Evolutionary conservation across 768 basidiomycete genomes (phyloP).

Genomic region (Auricularia sp.): DNA sequence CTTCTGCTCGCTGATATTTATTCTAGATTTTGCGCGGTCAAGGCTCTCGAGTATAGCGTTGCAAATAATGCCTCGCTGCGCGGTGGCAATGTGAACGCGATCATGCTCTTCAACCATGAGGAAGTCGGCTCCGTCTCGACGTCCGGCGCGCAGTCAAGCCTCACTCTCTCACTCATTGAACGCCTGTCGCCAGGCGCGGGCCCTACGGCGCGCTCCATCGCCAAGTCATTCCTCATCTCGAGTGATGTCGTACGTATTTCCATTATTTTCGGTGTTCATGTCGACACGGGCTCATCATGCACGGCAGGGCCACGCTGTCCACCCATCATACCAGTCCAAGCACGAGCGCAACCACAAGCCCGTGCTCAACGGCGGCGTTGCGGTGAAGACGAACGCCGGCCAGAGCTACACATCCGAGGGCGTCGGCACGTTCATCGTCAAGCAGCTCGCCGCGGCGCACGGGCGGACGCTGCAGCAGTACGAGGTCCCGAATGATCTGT

Average conservation of each 20-base stretch:
- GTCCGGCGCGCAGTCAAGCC: conserved; percentile 77
- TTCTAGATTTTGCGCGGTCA: conserved; percentile 63
- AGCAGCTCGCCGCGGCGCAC: conserved; percentile 64
- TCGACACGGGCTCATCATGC: neutral
- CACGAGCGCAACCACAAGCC: conserved; percentile 83
- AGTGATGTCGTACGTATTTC: conserved; percentile 54
- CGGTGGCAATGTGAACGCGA: conserved; percentile 74
- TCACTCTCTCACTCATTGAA: conserved; percentile 73
- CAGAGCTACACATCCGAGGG: conserved; percentile 72
- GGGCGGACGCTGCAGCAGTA: conserved; percentile 75
- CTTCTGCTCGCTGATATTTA: too few species aligned
- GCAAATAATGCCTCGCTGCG: conserved; percentile 25
- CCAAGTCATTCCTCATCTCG: conserved; percentile 75
- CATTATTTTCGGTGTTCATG: neutral
- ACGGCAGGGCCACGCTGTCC: conserved; percentile 54
- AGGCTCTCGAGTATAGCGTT: conserved; percentile 55
- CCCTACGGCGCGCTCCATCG: conserved; percentile 55
- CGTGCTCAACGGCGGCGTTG: conserved; percentile 71
- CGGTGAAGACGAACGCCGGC: conserved; percentile 87
- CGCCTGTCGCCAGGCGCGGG: conserved; percentile 68
- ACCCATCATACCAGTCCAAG: conserved; percentile 76
- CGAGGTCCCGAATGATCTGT: conserved; percentile 83
- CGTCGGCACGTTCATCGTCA: conserved; percentile 64
- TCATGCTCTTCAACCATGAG: conserved; percentile 93
- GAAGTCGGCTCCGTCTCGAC: conserved; percentile 77